Conservation (phyloP, 2,329 filamentous ascomycete species). For the Diplodia scrobiculata region DNA sequence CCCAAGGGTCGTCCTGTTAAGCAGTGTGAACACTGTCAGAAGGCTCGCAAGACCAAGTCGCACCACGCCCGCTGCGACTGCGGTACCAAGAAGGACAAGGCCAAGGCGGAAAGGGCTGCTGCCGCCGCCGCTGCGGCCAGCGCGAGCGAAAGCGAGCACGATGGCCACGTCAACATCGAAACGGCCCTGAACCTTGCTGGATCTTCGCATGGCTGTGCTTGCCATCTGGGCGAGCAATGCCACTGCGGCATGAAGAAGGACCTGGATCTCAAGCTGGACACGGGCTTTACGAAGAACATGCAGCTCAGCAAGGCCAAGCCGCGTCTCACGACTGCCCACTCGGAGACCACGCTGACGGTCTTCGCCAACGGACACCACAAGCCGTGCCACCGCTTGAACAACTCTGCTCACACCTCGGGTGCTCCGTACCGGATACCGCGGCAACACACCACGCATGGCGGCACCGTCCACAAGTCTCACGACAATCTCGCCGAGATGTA, state of each 20-base stretch:
- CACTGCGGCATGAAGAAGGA: slow-evolving; percentile 64
- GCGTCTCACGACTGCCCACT: slow-evolving; percentile 59
- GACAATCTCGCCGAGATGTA: slow-evolving; percentile 44
- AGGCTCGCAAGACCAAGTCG: slow-evolving; percentile 91
- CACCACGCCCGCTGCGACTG: slow-evolving; percentile 97
- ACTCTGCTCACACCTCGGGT: slow-evolving; percentile 64
- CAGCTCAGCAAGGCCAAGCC: slow-evolving; percentile 56
- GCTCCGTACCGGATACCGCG: slow-evolving; percentile 64
- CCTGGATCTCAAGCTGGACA: slow-evolving; percentile 51
- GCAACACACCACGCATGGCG: slow-evolving; percentile 43
- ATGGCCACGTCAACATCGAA: slow-evolving; percentile 34
- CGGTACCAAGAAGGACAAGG: slow-evolving; percentile 78
- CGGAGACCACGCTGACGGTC: slow-evolving; percentile 61
- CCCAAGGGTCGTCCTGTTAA: slow-evolving; percentile 97
- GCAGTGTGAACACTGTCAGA: slow-evolving; percentile 95
- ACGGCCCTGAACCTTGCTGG: slow-evolving; percentile 39
- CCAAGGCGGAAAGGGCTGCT: slow-evolving; percentile 49
- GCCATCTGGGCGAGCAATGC: slow-evolving; percentile 62
- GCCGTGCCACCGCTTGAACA: slow-evolving; percentile 65
- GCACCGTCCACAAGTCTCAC: slow-evolving; percentile 39
- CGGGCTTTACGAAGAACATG: slow-evolving; percentile 51
- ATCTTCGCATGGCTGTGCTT: slow-evolving; percentile 51
- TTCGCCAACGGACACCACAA: slow-evolving; percentile 67
- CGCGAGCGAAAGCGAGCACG: slow-evolving; percentile 42
- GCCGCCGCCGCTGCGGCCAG: slow-evolving; percentile 36